phyloP scores from a whole-genome alignment of 2,329 filamentous ascomycete genomes.

The Aspergillus pseudoglaucus region DNA sequence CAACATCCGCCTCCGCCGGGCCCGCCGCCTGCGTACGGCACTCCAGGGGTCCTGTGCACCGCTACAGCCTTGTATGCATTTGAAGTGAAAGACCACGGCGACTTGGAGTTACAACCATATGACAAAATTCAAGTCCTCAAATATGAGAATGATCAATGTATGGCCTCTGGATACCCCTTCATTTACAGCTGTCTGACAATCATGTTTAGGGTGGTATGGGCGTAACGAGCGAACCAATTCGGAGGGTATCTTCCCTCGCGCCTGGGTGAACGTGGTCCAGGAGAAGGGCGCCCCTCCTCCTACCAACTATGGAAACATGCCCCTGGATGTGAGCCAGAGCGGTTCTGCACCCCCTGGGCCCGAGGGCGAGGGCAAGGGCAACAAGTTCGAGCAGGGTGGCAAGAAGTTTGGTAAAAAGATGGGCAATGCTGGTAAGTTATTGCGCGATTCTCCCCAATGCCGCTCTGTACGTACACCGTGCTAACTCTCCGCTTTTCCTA shows the following conservation, averaged over 20 bases:
- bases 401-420: constrained; percentile 98
- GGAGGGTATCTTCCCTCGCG: constrained; percentile 93
- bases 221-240: constrained; percentile 72
- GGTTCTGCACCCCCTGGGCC: constrained; percentile 38
- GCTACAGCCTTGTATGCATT: constrained; percentile 82
- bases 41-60: constrained; percentile 55
- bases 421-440: constrained; percentile 56
- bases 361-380: constrained; percentile 47
- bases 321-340: constrained; percentile 64
- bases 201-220: constrained; percentile 63
- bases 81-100: constrained; percentile 69
- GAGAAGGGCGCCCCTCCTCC: constrained; percentile 47
- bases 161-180: constrained; percentile 9
- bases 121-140: constrained; percentile 76
- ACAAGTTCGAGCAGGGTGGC: constrained; percentile 61
- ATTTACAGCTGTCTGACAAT: constrained; percentile 8
- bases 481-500: constrained; percentile 22
- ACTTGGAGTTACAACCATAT: constrained; percentile 72
- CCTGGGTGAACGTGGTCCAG: constrained; percentile 70
- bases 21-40: constrained; percentile 40
- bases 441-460: background rate
- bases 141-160: constrained; percentile 92
- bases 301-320: constrained; percentile 54
- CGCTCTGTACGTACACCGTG: background rate
- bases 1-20: constrained; percentile 46